phyloP scores from a whole-genome alignment of 2,329 filamentous ascomycete genomes.

The Tolypocladium paradoxum region DNA sequence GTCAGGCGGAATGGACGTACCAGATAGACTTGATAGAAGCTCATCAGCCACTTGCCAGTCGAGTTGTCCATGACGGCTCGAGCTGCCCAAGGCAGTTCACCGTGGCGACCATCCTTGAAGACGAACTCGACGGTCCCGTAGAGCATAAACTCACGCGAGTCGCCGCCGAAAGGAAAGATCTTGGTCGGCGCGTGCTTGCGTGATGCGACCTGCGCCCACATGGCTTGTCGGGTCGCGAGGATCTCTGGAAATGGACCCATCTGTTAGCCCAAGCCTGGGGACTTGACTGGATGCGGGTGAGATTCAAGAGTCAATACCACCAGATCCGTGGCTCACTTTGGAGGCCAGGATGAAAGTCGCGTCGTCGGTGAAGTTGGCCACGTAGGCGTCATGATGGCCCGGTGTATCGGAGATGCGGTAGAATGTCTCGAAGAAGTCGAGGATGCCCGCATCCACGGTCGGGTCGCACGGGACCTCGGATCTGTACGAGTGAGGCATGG shows the following conservation, averaged over 20 bases:
- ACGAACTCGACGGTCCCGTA: conserved; percentile 17
- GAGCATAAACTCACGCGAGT: conserved; percentile 19
- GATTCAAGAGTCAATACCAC: too few relatives aligned
- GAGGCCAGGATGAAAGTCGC: conserved; percentile 19
- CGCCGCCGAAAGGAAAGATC: conserved; percentile 17
- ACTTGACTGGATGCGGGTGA: too few relatives aligned
- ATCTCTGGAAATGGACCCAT: conserved; percentile 21
- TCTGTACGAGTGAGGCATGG: conserved; percentile 8
- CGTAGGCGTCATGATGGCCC: conserved; percentile 16
- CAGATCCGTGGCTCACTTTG: conserved; percentile 11
- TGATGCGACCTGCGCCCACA: conserved; percentile 17
- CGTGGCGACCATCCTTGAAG: conserved; percentile 13
- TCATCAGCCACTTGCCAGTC: conserved; percentile 37
- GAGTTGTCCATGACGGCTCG: conserved; percentile 37
- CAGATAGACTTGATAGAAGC: conserved; percentile 43
- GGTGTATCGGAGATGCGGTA: conserved; percentile 19
- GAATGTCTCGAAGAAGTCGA: conserved; percentile 17
- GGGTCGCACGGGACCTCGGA: conserved; percentile 8
- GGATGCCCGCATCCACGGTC: conserved; percentile 10
- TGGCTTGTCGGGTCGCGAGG: conserved; percentile 12
- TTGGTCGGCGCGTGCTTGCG: conserved; percentile 17
- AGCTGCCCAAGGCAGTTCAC: conserved; percentile 42
- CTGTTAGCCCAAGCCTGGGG: too few relatives aligned
- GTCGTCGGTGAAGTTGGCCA: conserved; percentile 14
- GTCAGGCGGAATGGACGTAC: too few relatives aligned